A percentile compares a stretch with the other conserved stretches of the same genome.
These are phyloP conservation scores for Syzygium jambos DNA, from an alignment of 345 rosid species.

Conservation along the genomic window DNA sequence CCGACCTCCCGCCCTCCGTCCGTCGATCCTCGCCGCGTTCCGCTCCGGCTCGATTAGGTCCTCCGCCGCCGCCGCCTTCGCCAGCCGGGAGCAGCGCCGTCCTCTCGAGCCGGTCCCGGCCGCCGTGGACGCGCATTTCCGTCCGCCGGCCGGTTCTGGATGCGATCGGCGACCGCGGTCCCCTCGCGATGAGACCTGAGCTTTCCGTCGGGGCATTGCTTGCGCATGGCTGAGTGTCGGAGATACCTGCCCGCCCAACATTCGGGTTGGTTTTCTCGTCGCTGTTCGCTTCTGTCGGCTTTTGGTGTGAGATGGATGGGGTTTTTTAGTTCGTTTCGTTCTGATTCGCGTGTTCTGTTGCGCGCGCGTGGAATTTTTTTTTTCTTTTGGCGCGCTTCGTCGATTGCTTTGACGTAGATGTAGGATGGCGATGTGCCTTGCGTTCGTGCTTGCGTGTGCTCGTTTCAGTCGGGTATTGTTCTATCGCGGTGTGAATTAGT, in stretches of 20 bases:
- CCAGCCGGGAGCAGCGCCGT: not conserved
- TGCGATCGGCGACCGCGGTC: not conserved
- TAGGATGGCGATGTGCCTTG: not conserved
- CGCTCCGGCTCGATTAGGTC: not conserved
- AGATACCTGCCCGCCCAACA: constrained; percentile 22
- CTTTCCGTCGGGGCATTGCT: not conserved
- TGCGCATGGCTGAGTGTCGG: constrained; percentile 29
- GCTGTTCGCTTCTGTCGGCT: not conserved
- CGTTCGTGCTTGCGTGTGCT: not conserved
- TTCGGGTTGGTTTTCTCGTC: constrained; percentile 11
- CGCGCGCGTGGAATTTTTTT: not conserved
- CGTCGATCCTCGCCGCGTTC: not conserved
- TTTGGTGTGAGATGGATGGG: not conserved
- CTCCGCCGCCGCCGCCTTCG: not conserved
- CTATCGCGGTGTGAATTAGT: no score
- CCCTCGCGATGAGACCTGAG: constrained; percentile 9
- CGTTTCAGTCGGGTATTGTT: not conserved
- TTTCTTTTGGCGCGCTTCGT: not conserved
- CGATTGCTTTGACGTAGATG: not conserved
- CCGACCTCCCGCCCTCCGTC: not conserved
- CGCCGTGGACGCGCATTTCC: not conserved
- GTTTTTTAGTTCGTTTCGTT: not conserved
- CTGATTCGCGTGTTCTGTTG: not conserved
- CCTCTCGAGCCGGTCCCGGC: not conserved
- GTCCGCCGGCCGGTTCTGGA: not conserved